Conservation (phyloP, 2,329 filamentous ascomycete species). For the Periconia macrospinosa region DNA sequence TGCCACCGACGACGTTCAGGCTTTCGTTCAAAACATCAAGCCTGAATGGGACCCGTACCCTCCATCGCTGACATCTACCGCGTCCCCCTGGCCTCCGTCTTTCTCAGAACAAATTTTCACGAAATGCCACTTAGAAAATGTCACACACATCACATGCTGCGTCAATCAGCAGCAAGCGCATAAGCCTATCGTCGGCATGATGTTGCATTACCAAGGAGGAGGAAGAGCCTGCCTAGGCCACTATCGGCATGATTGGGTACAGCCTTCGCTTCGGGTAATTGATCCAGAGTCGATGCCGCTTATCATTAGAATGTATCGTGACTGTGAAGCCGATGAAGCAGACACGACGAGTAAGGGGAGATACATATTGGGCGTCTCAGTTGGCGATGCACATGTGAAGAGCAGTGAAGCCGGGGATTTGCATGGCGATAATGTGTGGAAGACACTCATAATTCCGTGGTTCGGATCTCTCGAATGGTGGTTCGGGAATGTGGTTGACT, state of each 20-base stretch:
- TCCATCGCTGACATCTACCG: background rate
- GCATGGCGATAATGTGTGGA: no score
- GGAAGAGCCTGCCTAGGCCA: background rate
- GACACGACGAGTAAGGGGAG: no score
- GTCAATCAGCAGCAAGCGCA: background rate
- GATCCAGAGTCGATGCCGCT: background rate
- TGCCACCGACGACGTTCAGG: background rate
- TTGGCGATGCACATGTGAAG: no score
- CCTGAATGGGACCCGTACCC: slow-evolving; percentile 1
- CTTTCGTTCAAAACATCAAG: background rate
- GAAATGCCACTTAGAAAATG: background rate
- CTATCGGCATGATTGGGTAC: slow-evolving; percentile 1
- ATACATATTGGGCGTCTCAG: no score
- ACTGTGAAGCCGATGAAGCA: no score
- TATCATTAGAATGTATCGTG: no score
- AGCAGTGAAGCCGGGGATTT: no score
- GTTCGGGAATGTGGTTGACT: no score
- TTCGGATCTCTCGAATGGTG: no score
- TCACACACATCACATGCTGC: background rate
- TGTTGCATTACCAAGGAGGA: slow-evolving; percentile 1
- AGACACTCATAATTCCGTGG: no score
- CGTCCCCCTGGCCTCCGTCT: background rate
- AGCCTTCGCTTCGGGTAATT: background rate
- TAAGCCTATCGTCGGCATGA: background rate
- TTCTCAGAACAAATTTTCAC: background rate